Percentiles rank a stretch among this genome's conserved stretches.
phyloP scores from a whole-genome alignment of 2,329 filamentous ascomycete species.

The Colletotrichum sp. region DNA sequence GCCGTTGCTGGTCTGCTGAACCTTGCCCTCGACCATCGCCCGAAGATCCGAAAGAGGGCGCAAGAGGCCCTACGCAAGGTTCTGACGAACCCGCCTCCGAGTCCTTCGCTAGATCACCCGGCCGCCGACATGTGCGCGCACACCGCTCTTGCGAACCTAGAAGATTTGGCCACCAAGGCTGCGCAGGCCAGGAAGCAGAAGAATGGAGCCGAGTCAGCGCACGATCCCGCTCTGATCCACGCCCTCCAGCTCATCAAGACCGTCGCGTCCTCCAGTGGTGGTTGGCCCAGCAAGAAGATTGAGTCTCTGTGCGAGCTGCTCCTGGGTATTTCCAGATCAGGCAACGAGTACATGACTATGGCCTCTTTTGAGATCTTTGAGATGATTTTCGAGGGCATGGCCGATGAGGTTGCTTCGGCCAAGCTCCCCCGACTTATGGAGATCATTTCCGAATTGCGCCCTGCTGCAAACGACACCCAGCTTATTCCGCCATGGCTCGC shows the following conservation, averaged over 20 bases:
- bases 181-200: slow-evolving; percentile 68
- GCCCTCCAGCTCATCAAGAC: slow-evolving; percentile 91
- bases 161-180: slow-evolving; percentile 72
- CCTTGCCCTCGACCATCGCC: slow-evolving; percentile 83
- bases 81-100: slow-evolving; percentile 84
- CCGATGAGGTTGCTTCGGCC: slow-evolving; percentile 83
- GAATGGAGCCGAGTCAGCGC: slow-evolving; percentile 61
- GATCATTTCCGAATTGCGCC: slow-evolving; percentile 89
- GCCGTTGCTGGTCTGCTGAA: slow-evolving; percentile 87
- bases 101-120: slow-evolving; percentile 90
- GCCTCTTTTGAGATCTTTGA: slow-evolving; percentile 97
- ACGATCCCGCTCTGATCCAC: slow-evolving; percentile 88
- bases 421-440: slow-evolving; percentile 91
- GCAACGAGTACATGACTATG: slow-evolving; percentile 96
- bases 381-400: slow-evolving; percentile 92
- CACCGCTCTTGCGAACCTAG: slow-evolving; percentile 81
- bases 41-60: slow-evolving; percentile 92
- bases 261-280: slow-evolving; percentile 83
- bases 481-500: slow-evolving; percentile 96
- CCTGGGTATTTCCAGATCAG: slow-evolving; percentile 85
- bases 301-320: slow-evolving; percentile 90
- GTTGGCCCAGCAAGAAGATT: slow-evolving; percentile 97
- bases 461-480: slow-evolving; percentile 91
- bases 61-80: slow-evolving; percentile 88
- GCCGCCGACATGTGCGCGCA: slow-evolving; percentile 97